Evolutionary conservation across 805 yeast genomes (phyloP), one percentile per base, ranked within the genome.

Genomic region (Suhomyces kilbournensis): DNA sequence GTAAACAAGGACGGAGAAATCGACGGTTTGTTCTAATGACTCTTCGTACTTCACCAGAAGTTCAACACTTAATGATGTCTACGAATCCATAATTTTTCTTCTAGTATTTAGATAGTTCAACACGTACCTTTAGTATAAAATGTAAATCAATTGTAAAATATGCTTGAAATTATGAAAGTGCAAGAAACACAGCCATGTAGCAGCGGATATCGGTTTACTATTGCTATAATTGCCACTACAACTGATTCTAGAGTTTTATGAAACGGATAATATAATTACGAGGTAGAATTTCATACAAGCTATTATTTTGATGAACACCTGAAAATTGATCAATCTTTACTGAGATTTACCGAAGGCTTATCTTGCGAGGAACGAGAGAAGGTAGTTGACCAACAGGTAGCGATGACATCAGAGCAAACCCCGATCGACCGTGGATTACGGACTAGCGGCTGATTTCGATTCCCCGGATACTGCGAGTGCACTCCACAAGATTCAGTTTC

Each of bases 1-100:
- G 94, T 93, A 50, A 84, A 88, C 68, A 88, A 90, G 30, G 79
- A 81, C 30, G 99, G 92, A 52, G 89, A 88, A 64, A 88, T 88
- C 59, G 92, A 87, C 62, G 94, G 94, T 47, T 79, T 88, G 72
- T 87, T 87, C 65, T 87, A 63, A 42, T 25, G 12, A 14, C 22
- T 15, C 20, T 38, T 26, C 44, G 44, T 39, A 10, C 40, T 47
- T 25, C 38, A 47, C 38, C 40, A 38, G 44, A 48, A 48, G 50
- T 48, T 48, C 50, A 48, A 48, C 50, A 48, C 50, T 46, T 48
- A 39, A 48, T 48, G 48, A 46, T 46, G 45, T 42, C 25, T 35
- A 42, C 50, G 46, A 48, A 12, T 17, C n/a, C 23, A 20, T 28
- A 44, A 26, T 26, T 44, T 44, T 28, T 44, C 42, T 38, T 38